These are phyloP conservation scores for Mucor piriformis DNA, from an alignment of 371 early-diverging fungal genomes.

Conservation along the genomic window DNA sequence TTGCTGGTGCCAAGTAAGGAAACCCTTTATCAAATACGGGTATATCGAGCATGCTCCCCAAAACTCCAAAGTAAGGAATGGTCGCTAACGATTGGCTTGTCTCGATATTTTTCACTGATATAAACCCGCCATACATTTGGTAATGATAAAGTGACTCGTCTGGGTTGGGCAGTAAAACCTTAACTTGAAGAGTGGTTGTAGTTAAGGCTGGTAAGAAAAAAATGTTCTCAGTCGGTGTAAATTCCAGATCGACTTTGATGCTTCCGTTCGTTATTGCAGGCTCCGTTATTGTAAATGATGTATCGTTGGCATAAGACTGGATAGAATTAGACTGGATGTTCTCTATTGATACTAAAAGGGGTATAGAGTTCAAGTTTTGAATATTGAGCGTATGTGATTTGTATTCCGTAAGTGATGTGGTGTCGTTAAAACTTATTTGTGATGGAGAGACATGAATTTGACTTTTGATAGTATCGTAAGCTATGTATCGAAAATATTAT, in stretches of 20 bases:
- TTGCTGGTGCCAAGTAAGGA: slow-evolving; percentile 31
- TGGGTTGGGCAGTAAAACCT: slow-evolving; percentile 34
- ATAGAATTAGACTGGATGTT: slow-evolving; percentile 46
- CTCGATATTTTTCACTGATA: slow-evolving; percentile 17
- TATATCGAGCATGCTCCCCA: slow-evolving; percentile 50
- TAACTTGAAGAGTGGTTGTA: slow-evolving; percentile 39
- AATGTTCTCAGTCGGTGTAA: slow-evolving; percentile 21
- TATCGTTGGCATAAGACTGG: slow-evolving; percentile 31
- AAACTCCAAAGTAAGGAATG: slow-evolving; percentile 61
- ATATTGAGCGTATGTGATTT: slow-evolving; percentile 47
- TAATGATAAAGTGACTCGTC: slow-evolving; percentile 19
- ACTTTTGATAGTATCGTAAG: slow-evolving; percentile 58
- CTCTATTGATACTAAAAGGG: slow-evolving; percentile 26
- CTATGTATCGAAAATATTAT: slow-evolving; percentile 19
- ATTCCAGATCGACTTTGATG: slow-evolving; percentile 36
- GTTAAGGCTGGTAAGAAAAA: slow-evolving; percentile 41
- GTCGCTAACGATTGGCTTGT: slow-evolving; percentile 28
- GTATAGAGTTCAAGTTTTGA: slow-evolving; percentile 42
- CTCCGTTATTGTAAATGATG: slow-evolving; percentile 16
- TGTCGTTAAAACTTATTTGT: slow-evolving; percentile 72
- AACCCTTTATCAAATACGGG: slow-evolving; percentile 42
- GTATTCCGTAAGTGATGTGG: slow-evolving; percentile 43
- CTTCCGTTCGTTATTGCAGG: slow-evolving; percentile 23
- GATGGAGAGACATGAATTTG: slow-evolving; percentile 63
- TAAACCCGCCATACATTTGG: slow-evolving; percentile 51